Evolutionary conservation across 805 yeast genomes (phyloP).

Genomic region (Phaffomyces thermotolerans): DNA sequence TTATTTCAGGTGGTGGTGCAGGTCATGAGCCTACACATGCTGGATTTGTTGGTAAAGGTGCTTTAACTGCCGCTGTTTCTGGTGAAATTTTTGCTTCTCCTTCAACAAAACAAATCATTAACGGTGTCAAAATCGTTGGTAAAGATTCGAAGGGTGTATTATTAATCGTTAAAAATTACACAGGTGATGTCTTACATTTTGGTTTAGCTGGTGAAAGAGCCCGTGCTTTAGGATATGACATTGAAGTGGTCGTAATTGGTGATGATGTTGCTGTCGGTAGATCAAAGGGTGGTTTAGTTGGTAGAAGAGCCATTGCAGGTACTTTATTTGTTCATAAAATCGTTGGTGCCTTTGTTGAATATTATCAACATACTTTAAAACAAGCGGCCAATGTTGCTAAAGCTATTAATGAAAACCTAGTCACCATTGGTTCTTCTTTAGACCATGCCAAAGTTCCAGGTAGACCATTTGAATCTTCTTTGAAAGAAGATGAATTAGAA

Average conservation of each 20-base stretch:
- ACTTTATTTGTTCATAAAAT: conserved; percentile 81
- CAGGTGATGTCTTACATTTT: conserved; percentile 91
- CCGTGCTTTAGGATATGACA: conserved; percentile 63
- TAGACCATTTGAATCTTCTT: conserved; percentile 45
- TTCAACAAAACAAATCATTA: conserved; percentile 79
- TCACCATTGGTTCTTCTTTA: conserved; percentile 83
- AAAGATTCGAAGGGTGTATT: conserved; percentile 56
- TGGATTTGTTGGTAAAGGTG: conserved; percentile 82
- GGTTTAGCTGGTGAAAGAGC: conserved; percentile 90
- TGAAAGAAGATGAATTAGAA: conserved; percentile 64
- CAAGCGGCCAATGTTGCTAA: conserved; percentile 54
- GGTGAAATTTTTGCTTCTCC: conserved; percentile 95
- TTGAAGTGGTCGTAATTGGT: conserved; percentile 70
- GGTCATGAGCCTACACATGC: conserved; percentile 96
- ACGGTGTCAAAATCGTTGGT: conserved; percentile 41
- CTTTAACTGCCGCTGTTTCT: conserved; percentile 80
- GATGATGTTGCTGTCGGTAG: conserved; percentile 96
- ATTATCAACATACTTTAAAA: conserved; percentile 36
- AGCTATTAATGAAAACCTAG: conserved; percentile 55
- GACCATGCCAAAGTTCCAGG: conserved; percentile 92
- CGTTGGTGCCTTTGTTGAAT: conserved; percentile 65
- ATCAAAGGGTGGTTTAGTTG: conserved; percentile 83
- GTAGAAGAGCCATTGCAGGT: conserved; percentile 92
- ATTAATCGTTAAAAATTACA: conserved; percentile 82
- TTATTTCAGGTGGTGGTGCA: conserved; percentile 89